A percentile compares a stretch with the other conserved stretches of the same genome.
These are phyloP conservation scores for Globisporangium solare DNA, from an alignment of 352 stramenopile genomes.

Conservation along the genomic window DNA sequence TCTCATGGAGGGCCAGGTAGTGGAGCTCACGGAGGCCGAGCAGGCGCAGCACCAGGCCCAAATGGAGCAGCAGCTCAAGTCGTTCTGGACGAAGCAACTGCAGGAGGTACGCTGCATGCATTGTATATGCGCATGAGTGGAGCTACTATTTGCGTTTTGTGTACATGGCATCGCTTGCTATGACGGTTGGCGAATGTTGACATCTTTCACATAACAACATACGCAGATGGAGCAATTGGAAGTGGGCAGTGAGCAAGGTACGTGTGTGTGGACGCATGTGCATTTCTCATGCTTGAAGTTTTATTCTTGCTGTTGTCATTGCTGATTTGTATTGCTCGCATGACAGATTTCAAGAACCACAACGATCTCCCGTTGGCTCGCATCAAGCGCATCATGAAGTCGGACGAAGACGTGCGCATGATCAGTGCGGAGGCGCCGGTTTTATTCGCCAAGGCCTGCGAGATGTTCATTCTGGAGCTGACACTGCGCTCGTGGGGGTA, in stretches of 20 bases:
- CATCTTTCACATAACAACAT: slow-evolving; percentile 58
- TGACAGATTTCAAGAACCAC: slow-evolving; percentile 79
- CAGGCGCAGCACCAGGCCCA: slow-evolving; percentile 82
- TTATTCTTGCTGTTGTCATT: neutral
- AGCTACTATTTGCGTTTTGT: neutral
- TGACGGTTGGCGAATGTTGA: neutral
- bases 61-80: slow-evolving; percentile 87
- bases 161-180: neutral
- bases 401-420: slow-evolving; percentile 93
- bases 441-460: slow-evolving; percentile 91
- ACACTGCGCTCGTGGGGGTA: slow-evolving; percentile 86
- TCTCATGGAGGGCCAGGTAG: slow-evolving; percentile 80
- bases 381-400: slow-evolving; percentile 97
- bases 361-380: slow-evolving; percentile 85
- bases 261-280: slow-evolving; percentile 44
- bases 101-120: slow-evolving; percentile 39
- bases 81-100: slow-evolving; percentile 93
- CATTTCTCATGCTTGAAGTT: slow-evolving; percentile 28
- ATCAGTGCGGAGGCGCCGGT: slow-evolving; percentile 91
- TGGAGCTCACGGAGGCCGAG: slow-evolving; percentile 83
- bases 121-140: neutral
- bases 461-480: slow-evolving; percentile 93
- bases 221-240: slow-evolving; percentile 87
- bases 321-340: too few relatives aligned
- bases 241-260: slow-evolving; percentile 92